phyloP scores from a whole-genome alignment of 1,284 basidiomycete species.

The Schizophyllum amplum region DNA sequence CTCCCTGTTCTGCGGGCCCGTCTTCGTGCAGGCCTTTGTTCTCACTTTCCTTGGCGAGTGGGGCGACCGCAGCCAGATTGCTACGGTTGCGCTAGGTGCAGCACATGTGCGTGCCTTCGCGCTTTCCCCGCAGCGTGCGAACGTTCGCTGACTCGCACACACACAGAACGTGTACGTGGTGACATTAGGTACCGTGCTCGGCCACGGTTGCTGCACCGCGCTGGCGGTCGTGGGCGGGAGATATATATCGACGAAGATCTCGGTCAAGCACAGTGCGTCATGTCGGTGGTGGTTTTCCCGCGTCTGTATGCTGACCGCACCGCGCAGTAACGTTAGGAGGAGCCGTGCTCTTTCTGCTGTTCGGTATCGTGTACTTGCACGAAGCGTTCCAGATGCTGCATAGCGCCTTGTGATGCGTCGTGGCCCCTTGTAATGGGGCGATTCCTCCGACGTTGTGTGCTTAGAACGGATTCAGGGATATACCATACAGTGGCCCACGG shows the following conservation, averaged over 20 bases:
- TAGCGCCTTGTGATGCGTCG: too few relatives aligned
- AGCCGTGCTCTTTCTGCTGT: conserved; percentile 75
- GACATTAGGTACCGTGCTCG: conserved; percentile 83
- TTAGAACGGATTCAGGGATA: too few relatives aligned
- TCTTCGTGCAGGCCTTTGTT: conserved; percentile 93
- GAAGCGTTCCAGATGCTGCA: conserved; percentile 40
- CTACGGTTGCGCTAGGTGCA: conserved; percentile 93
- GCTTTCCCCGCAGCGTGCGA: conserved; percentile 4
- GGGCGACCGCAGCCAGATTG: conserved; percentile 97
- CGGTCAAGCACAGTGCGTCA: conserved; percentile 85
- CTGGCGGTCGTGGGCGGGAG: conserved; percentile 88
- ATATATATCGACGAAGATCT: conserved; percentile 89
- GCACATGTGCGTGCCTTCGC: conserved; percentile 64
- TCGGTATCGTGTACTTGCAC: conserved; percentile 71
- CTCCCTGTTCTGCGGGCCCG: conserved; percentile 80
- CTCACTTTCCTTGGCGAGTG: conserved; percentile 97
- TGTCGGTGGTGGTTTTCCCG: conserved; percentile 3
- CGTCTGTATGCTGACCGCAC: neutral
- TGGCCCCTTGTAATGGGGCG: too few relatives aligned
- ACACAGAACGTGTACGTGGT: conserved; percentile 65
- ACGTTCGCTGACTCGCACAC: neutral
- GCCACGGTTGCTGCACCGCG: conserved; percentile 84
- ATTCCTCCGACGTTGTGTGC: too few relatives aligned
- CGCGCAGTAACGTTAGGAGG: conserved; percentile 77
- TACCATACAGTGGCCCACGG: too few relatives aligned